These are phyloP conservation scores for Orbilia brochopaga DNA, from an alignment of 2,329 filamentous ascomycete species.

Conservation along the genomic window DNA sequence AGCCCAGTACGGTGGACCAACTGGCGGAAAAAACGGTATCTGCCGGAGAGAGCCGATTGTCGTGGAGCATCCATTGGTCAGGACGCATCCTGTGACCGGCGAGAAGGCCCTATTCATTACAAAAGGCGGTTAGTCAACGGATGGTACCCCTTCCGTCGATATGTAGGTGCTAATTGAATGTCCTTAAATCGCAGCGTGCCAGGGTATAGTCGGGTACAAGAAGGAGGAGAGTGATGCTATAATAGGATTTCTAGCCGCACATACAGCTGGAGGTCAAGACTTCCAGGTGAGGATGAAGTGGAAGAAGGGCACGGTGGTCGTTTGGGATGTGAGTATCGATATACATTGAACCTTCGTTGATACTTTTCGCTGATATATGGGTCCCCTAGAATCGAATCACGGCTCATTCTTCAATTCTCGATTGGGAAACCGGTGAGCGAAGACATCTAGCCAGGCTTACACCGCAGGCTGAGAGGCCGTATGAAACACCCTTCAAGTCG, in stretches of 20 bases:
- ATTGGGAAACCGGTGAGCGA: conserved; percentile 79
- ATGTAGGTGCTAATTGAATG: neutral
- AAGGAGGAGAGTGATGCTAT: conserved; percentile 82
- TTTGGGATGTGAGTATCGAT: conserved; percentile 68
- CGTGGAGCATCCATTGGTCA: conserved; percentile 76
- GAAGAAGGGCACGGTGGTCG: conserved; percentile 77
- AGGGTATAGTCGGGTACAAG: conserved; percentile 75
- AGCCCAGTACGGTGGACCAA: conserved; percentile 79
- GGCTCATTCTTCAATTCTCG: conserved; percentile 76
- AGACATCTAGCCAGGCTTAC: conserved; percentile 82
- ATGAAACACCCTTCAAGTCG: conserved; percentile 29
- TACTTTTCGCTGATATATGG: neutral
- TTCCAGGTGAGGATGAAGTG: conserved; percentile 78
- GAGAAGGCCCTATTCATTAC: conserved; percentile 86
- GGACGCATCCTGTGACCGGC: conserved; percentile 79
- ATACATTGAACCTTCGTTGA: neutral
- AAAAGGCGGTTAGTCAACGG: conserved; percentile 71
- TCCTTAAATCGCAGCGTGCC: conserved; percentile 3
- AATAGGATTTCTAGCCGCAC: conserved; percentile 78
- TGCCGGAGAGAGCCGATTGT: conserved; percentile 76
- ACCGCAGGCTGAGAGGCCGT: conserved; percentile 71
- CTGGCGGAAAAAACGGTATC: conserved; percentile 71
- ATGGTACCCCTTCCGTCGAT: conserved; percentile 15
- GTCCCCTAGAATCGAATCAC: conserved; percentile 62
- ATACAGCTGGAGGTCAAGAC: conserved; percentile 73